Base-by-base conservation (phyloP, 495 filamentous ascomycete species). In the Lentithecium fluviatile region DNA sequence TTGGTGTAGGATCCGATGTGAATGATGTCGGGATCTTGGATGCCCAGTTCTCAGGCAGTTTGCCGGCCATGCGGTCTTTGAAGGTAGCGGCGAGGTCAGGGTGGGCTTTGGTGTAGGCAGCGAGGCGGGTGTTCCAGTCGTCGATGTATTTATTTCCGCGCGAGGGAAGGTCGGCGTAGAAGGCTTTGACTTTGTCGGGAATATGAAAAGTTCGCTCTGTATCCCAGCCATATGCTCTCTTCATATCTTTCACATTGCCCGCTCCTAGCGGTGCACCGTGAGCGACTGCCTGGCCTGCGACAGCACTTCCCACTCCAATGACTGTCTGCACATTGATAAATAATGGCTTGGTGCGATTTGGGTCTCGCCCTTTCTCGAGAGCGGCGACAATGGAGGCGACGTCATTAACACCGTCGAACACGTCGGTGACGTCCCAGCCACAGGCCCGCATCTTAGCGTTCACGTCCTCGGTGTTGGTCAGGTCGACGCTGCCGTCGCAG, bases 381-480 rank as follows among this genome's bases (percentile, higher is more conserved):
- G 82, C 82, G 25, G 68, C 29, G 15, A 83, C 78, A 25, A 86
- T 77, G 0, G 64, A 77, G 26, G 75, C 73, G 17, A 85, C 71
- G 60, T 85, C 79, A 55, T 77, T 77, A 56, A 69, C 76, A 1
- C 83, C 81, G 64, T 84, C 80, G 42, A 74, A 64, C 1, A 85
- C 71, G 52, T 84, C 79, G 48, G 83, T 71, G 1, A 85, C 80
- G 37, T 82, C 71, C 80, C 81, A 86, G 1, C 82, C 83, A 51
- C 71, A 77, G 0, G 83, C 82, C 7, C 67, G 60, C 82, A 85
- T 84, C 68, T 84, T 85, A 23, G 71, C 74, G 56, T 83, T 84
- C 29, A 84, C 73, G 62, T 85, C 80, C 58, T 86, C 83, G 2
- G 76, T 81, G 60, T 81, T 82, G 20, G 74, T 77, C 3, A 81